A percentile compares a stretch with the other conserved stretches of the same genome.
Conservation (phyloP, 2,329 filamentous ascomycete genomes). For the Calonectria multiphialidica region DNA sequence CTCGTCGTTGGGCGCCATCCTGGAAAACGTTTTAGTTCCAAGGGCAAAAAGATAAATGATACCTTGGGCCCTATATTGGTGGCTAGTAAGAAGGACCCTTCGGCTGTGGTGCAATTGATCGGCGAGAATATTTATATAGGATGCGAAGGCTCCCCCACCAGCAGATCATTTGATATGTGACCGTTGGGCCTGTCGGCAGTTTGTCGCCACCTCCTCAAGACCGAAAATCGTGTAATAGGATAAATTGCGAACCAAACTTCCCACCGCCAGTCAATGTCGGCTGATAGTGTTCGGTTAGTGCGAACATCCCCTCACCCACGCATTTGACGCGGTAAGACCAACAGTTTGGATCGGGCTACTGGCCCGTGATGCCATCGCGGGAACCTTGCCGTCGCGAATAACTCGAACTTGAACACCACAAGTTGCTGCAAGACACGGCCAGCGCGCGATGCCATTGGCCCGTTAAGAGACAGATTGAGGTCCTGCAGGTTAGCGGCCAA, state of each 20-base stretch:
- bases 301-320: background rate
- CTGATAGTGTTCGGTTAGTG: background rate
- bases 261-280: slow-evolving; percentile 1
- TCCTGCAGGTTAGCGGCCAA: background rate
- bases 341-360: slow-evolving; percentile 13
- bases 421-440: background rate
- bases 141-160: background rate
- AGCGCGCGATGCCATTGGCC: slow-evolving; percentile 4
- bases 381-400: slow-evolving; percentile 9
- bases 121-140: slow-evolving; percentile 17
- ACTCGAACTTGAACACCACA: slow-evolving; percentile 3
- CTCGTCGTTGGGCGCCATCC: slow-evolving; percentile 13
- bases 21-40: background rate
- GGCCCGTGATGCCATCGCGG: slow-evolving; percentile 28
- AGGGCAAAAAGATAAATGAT: background rate
- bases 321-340: background rate
- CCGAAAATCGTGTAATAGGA: background rate
- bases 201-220: background rate
- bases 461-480: background rate
- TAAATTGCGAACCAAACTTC: slow-evolving; percentile 14
- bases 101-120: background rate
- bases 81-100: background rate
- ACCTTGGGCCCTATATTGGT: background rate
- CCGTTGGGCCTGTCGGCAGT: slow-evolving; percentile 12
- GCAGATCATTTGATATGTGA: background rate